Conservation (phyloP, 768 basidiomycete genomes). For the Krasilnikovozyma curviuscula region DNA sequence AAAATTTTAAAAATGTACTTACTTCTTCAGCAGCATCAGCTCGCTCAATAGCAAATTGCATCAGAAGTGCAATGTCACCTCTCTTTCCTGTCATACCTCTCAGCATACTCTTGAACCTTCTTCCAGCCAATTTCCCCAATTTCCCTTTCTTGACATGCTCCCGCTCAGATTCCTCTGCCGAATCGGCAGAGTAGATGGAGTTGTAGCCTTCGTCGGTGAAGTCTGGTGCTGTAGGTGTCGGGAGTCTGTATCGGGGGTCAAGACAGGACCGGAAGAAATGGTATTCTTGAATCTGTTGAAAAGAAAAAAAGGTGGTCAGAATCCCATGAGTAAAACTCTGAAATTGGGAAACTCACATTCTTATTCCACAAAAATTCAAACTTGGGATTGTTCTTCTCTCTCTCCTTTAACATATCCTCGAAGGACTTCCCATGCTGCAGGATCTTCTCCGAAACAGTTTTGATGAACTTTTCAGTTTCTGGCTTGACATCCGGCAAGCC, state of each 20-base stretch:
- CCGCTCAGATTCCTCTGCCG: conserved; percentile 78
- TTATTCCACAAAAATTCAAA: conserved; percentile 49
- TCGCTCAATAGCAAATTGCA: conserved; percentile 93
- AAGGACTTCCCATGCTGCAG: conserved; percentile 60
- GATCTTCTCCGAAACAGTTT: conserved; percentile 67
- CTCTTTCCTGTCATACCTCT: conserved; percentile 65
- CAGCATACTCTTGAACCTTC: conserved; percentile 76
- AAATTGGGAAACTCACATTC: conserved; percentile 20
- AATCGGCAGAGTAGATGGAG: conserved; percentile 76
- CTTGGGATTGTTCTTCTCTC: conserved; percentile 62
- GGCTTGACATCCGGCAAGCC: conserved; percentile 28
- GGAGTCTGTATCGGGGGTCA: conserved; percentile 26
- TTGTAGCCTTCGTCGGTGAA: conserved; percentile 46
- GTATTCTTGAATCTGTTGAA: conserved; percentile 26
- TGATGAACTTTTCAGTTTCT: conserved; percentile 67
- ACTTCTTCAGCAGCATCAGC: conserved; percentile 92
- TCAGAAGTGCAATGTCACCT: conserved; percentile 79
- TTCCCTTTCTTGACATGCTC: conserved; percentile 56
- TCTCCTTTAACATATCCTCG: conserved; percentile 50
- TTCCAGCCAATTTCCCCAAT: conserved; percentile 59
- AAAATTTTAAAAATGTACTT: conserved; percentile 10
- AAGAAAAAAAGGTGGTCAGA: background rate
- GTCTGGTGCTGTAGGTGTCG: conserved; percentile 24
- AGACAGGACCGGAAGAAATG: conserved; percentile 28
- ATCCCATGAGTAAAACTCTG: background rate